Base-by-base conservation (phyloP, 1,284 basidiomycete species). In the Ustilago esculenta region DNA sequence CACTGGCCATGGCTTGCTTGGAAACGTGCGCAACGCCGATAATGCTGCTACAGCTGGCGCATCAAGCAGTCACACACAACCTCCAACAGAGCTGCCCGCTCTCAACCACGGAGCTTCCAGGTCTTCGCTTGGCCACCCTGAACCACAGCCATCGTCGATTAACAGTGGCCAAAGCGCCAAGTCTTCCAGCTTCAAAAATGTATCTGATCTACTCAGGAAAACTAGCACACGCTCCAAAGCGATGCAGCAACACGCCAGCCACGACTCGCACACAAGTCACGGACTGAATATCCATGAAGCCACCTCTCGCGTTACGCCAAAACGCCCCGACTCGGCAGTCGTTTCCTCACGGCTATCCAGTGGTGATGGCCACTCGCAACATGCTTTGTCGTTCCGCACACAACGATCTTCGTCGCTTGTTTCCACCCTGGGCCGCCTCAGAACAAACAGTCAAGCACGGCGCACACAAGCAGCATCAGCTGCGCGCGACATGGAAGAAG, bases 401-500 rank as follows among this genome's bases (percentile, higher is more conserved):
- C 54, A 63, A 11, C 53, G 42, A 3, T 66, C 68, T 1, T 57
- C 68, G 4, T 63, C 50, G 23, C 63, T 58, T 10, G 24, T 44
- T 20, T 66, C 68, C 20, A 61, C 61, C 0, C 32, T 71, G 15
- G 63, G 63, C 11, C 68, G 63, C 18, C 35, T 71, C 21, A 48
- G 63, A 29, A 29, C 47, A 1, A 47, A 50, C 27, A 71, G 68
- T 42, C 57, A 55, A 6, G 36, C 54, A 12, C 25, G 53, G n/a
- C 63, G 54, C 15, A 21, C 37, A 11, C 57, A 63, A 27, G 55
- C 58, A 8, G 63, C 66, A 24, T 27, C 4, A 1, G 35, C 51
- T 2, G 43, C 63, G 4, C 52, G 49, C 33, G 57, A 66, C 14
- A 50, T 66, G 54, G 63, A 71, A 36, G 51, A 48, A 4, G n/a